Evolutionary conservation across 108 stramenopile genomes (phyloP).

Genomic region (Stephanodiscus triporus): DNA sequence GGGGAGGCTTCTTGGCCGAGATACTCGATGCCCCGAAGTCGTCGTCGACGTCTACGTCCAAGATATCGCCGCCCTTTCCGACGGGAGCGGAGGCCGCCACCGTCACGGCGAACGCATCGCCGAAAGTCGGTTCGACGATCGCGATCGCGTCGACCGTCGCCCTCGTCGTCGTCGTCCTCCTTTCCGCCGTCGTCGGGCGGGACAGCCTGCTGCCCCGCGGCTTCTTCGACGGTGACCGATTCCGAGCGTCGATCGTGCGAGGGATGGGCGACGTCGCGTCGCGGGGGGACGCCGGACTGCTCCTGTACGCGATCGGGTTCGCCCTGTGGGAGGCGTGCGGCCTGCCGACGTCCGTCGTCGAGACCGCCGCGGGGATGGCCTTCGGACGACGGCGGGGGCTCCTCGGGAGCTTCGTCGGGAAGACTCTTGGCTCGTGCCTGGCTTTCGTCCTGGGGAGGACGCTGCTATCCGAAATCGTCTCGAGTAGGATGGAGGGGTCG

Average conservation of each 20-base stretch:
- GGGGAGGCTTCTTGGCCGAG: neutral
- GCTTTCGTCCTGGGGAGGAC: slow-evolving; percentile 42
- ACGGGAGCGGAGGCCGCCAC: neutral
- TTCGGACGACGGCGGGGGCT: slow-evolving; percentile 37
- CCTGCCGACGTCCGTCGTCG: slow-evolving; percentile 44
- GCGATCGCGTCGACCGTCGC: neutral
- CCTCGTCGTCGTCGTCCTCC: neutral
- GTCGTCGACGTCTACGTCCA: too few relatives aligned
- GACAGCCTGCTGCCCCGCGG: slow-evolving; percentile 15
- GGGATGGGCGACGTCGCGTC: slow-evolving; percentile 26
- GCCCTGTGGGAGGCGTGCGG: slow-evolving; percentile 39
- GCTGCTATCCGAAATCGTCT: slow-evolving; percentile 14
- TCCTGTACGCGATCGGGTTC: slow-evolving; percentile 22
- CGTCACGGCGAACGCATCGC: neutral
- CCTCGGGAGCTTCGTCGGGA: slow-evolving; percentile 31
- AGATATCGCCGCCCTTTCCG: neutral
- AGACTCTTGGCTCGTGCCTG: slow-evolving; percentile 38
- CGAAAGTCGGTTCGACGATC: neutral
- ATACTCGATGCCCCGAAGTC: too few relatives aligned
- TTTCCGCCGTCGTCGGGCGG: slow-evolving; percentile 12
- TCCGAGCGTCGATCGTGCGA: slow-evolving; percentile 25
- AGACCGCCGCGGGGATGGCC: slow-evolving; percentile 46
- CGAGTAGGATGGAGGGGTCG: slow-evolving; percentile 12
- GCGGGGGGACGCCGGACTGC: slow-evolving; percentile 14
- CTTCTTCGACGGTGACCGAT: slow-evolving; percentile 26